A percentile compares a stretch with the other conserved stretches of the same genome.
Evolutionary conservation across 2,329 filamentous ascomycete species (phyloP).

Genomic region (Pyrenophora seminiperda): DNA sequence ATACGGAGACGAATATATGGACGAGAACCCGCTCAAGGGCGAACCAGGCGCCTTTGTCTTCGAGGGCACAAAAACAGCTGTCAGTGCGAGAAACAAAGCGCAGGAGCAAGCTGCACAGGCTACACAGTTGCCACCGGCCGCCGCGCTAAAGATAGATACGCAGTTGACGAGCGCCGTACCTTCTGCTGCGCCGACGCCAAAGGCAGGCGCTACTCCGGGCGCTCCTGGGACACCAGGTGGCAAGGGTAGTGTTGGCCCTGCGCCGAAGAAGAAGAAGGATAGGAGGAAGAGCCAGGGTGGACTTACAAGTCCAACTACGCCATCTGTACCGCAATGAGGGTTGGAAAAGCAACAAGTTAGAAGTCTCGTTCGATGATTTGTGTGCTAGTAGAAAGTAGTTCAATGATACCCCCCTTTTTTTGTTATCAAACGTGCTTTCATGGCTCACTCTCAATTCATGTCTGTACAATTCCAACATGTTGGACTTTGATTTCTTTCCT

Average conservation of each 20-base stretch:
- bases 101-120: constrained; percentile 36
- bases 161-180: constrained; percentile 32
- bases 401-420: constrained; percentile 11
- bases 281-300: constrained; percentile 48
- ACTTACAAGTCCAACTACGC: constrained; percentile 42
- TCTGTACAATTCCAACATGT: too few relatives aligned
- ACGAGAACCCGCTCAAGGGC: constrained; percentile 66
- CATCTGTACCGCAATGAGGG: constrained; percentile 16
- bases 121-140: constrained; percentile 21
- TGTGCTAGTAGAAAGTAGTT: background rate
- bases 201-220: constrained; percentile 25
- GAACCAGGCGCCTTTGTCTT: constrained; percentile 68
- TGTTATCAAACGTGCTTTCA: too few relatives aligned
- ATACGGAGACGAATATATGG: constrained; percentile 66
- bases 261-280: constrained; percentile 40
- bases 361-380: background rate
- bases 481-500: too few relatives aligned
- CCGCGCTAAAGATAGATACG: constrained; percentile 23
- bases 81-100: constrained; percentile 50
- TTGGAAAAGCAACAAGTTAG: background rate
- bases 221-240: constrained; percentile 25
- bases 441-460: too few relatives aligned
- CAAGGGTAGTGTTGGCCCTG: constrained; percentile 34
- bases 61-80: constrained; percentile 50
- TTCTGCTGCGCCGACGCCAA: constrained; percentile 40